Evolutionary conservation across 169 alveolate genomes (phyloP).

Genomic region (Perkinsus chesapeaki): DNA sequence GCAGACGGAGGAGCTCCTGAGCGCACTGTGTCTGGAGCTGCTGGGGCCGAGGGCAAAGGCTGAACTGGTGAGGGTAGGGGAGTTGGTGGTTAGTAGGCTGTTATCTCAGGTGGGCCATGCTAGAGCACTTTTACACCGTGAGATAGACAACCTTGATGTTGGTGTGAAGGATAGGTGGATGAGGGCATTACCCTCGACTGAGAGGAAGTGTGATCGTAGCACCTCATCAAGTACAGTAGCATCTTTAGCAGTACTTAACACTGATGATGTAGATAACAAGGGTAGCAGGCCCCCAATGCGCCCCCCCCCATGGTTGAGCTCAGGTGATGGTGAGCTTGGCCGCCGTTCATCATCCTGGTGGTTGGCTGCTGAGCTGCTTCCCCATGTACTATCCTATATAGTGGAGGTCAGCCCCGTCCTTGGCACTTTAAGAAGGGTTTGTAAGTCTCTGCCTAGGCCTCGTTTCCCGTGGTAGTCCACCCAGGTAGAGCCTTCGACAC

Average conservation of each 20-base stretch:
- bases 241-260: not conserved
- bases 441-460: not conserved
- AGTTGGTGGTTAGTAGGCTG: no score
- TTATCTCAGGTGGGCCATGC: not conserved
- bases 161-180: not conserved
- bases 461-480: not conserved
- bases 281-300: no score
- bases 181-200: not conserved
- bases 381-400: not conserved
- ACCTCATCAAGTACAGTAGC: not conserved
- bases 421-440: not conserved
- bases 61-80: no score
- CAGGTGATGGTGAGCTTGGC: no score
- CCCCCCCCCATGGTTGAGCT: no score
- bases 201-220: not conserved
- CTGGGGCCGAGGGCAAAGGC: no score
- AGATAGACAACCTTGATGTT: not conserved
- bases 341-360: not conserved
- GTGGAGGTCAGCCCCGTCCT: not conserved
- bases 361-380: not conserved
- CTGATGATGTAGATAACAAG: not conserved
- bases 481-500: not conserved
- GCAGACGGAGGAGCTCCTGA: not conserved
- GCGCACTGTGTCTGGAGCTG: no score
- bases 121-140: not conserved